Evolutionary conservation across 345 rosid genomes (phyloP).

Genomic region (Syzygium oleosum): DNA sequence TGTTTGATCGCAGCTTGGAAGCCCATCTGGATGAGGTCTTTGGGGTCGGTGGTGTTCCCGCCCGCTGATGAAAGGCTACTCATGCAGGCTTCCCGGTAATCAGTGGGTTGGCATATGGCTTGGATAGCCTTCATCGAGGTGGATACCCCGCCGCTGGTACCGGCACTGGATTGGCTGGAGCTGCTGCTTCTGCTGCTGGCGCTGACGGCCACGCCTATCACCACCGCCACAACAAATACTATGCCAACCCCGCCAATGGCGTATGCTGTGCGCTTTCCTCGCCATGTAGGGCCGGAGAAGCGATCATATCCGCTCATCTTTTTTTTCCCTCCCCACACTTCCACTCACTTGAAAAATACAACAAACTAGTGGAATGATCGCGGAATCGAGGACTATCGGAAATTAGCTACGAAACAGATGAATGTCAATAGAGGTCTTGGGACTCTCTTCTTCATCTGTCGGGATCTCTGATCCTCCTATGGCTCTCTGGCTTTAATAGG

Average conservation of each 20-base stretch:
- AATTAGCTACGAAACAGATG: not conserved
- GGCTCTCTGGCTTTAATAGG: not conserved
- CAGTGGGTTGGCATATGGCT: constrained; percentile 58
- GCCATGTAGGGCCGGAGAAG: not conserved
- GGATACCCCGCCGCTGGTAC: not conserved
- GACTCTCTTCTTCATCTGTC: not conserved
- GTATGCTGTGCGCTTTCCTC: constrained; percentile 26
- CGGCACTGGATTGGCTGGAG: not conserved
- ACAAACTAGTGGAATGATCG: not conserved
- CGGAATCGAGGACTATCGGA: not conserved
- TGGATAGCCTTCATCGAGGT: constrained; percentile 33
- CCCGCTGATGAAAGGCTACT: constrained; percentile 24
- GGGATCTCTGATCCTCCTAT: not conserved
- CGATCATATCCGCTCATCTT: not conserved
- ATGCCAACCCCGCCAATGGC: constrained; percentile 37
- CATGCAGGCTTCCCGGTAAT: constrained; percentile 42
- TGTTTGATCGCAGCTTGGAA: constrained; percentile 35
- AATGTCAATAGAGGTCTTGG: not conserved
- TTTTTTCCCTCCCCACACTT: not conserved
- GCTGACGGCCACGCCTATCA: constrained; percentile 43
- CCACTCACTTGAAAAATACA: not conserved
- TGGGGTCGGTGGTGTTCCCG: constrained; percentile 43
- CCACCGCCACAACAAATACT: constrained; percentile 52
- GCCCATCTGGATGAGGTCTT: constrained; percentile 42
- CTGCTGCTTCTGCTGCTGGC: not conserved